Conservation (phyloP, 1,284 basidiomycete species). For the Sanghuangporus sanghuang region DNA sequence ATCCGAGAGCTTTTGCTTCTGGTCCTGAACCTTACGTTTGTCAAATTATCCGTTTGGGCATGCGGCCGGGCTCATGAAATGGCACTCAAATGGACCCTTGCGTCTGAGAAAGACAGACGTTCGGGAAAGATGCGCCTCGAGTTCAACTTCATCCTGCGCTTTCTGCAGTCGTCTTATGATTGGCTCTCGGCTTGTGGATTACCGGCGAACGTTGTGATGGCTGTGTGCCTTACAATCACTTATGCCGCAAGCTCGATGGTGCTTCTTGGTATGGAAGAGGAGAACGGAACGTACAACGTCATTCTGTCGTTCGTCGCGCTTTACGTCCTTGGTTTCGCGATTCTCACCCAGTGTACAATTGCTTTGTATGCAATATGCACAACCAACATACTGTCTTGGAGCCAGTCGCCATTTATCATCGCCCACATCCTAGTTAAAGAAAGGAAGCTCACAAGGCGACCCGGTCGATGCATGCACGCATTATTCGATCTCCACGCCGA, state of each 20-base stretch:
- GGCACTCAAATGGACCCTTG: neutral
- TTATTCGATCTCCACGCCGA: neutral
- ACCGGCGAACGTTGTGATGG: neutral
- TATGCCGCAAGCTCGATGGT: constrained; percentile 5
- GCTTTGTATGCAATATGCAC: neutral
- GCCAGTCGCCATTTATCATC: neutral
- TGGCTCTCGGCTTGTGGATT: neutral
- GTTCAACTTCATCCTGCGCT: neutral
- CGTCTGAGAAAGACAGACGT: neutral
- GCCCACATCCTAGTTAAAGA: neutral
- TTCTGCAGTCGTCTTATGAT: neutral
- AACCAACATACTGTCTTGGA: neutral
- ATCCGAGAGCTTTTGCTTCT: constrained; percentile 1
- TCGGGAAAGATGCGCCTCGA: neutral
- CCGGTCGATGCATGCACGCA: constrained; percentile 14
- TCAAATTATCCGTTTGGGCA: neutral
- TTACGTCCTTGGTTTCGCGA: neutral
- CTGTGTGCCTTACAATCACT: neutral
- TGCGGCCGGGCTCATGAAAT: neutral
- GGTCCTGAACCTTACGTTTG: neutral
- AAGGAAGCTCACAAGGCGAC: neutral
- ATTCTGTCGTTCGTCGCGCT: neutral
- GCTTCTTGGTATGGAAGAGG: neutral
- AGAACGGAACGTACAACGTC: neutral
- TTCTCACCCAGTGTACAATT: neutral